Base-by-base conservation (phyloP, 1,284 basidiomycete genomes). In the Apiotrichum laibachii region DNA sequence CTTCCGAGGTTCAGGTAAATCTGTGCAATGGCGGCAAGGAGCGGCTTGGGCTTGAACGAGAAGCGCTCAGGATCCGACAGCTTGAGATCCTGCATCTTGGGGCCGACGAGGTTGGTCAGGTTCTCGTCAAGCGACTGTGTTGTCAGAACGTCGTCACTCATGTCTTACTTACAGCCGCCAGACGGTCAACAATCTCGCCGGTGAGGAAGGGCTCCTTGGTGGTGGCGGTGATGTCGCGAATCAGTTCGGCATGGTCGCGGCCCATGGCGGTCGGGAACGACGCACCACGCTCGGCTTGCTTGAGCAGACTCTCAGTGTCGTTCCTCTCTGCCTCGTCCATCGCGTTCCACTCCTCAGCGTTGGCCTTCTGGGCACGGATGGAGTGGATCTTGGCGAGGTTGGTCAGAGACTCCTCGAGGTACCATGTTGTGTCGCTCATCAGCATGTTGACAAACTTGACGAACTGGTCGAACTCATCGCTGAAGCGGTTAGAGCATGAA, bases 351-450 rank as follows among this genome's bases (percentile, higher is more conserved):
- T 82, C 77, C 5, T 78, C 83, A 44, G 81, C 79, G 73, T 92
- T 85, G 44, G 85, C 86, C 87, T 94, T 93, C 75, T 94, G 88
- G 0, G 80, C 80, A 75, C 97, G 89, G 55, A 97, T 87, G 50
- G 84, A 85, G 73, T 91, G 87, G 65, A 99, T 93, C 74, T 94
- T 90, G 8, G 86, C 82, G 52, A 99, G 82, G 69, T 94, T 90
- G 66, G 87, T 88, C 55, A 99, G 82, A 6, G 93, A 95, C 72
- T 99, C 96, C 74, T 99, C 95, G 81, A 99, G 87, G 61, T 99
- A 87, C 78, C 93, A 99, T 1, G 96, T 99, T 48, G 96, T 93
- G 72, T 99, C 96, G 83, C 97, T 98, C 83, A 99, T 97, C 85
- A 99, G 88, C 68, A 98, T 83, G 78, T 99, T 99, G 79, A 93